Percentiles rank a stretch among this genome's conserved stretches.
Conservation (phyloP, 331 rosid species). For the Erythrophleum ivorense region DNA sequence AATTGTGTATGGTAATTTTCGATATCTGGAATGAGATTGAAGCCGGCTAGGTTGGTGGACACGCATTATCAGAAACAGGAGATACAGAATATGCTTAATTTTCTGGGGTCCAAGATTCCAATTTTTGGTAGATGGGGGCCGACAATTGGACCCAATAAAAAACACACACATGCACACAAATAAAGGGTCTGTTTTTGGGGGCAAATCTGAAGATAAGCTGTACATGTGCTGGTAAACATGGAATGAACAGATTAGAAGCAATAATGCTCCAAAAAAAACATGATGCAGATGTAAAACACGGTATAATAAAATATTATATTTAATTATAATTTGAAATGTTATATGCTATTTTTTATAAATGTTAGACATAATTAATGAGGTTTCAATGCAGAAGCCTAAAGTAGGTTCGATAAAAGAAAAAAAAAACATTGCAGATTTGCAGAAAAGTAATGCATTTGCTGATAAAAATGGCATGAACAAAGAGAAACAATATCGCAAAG, state of each 20-base stretch:
- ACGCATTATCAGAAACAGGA: constrained; percentile 23
- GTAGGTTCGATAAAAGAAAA: not conserved
- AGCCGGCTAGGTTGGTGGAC: constrained; percentile 38
- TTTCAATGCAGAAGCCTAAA: too few relatives aligned
- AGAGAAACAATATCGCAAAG: not conserved
- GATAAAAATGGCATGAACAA: not conserved
- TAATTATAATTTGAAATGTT: not conserved
- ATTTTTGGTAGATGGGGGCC: constrained; percentile 40
- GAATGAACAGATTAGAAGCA: too few relatives aligned
- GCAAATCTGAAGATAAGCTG: too few relatives aligned
- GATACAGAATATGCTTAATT: constrained; percentile 3
- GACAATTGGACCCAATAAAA: constrained; percentile 26
- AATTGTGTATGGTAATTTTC: not conserved
- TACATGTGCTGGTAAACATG: too few relatives aligned
- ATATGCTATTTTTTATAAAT: not conserved
- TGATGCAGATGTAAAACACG: too few relatives aligned
- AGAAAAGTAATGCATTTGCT: not conserved
- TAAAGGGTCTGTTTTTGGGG: too few relatives aligned
- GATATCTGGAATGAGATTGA: constrained; percentile 20
- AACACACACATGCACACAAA: not conserved
- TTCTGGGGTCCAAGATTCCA: constrained; percentile 32
- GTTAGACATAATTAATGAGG: too few relatives aligned
- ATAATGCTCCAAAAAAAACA: too few relatives aligned
- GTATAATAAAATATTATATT: not conserved
- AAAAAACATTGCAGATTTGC: not conserved